phyloP scores from a whole-genome alignment of 805 yeast species.

The Nakazawaea holstii region DNA sequence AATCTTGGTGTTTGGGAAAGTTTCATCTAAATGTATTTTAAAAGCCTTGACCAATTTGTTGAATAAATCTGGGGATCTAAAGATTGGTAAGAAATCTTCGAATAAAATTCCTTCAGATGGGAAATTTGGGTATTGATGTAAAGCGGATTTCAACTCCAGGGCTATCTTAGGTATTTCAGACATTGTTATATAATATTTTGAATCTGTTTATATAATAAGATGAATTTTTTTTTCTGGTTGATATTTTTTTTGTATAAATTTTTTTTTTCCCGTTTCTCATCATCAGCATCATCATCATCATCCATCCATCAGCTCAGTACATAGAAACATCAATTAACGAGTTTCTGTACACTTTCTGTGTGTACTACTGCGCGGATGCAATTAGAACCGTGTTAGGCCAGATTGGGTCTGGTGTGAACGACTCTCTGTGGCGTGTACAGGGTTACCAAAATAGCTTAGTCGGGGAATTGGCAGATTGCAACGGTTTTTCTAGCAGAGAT shows the following conservation, averaged over 20 bases:
- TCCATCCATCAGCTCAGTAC: no score
- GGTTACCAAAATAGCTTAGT: no score
- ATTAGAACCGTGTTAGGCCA: no score
- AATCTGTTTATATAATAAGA: neutral
- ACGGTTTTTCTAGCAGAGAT: no score
- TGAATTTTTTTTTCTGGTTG: neutral
- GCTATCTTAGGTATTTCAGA: slow-evolving; percentile 28
- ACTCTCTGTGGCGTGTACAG: no score
- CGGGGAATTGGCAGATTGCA: no score
- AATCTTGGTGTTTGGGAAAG: slow-evolving; percentile 52
- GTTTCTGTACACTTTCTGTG: no score
- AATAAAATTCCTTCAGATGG: slow-evolving; percentile 90
- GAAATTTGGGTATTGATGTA: slow-evolving; percentile 86
- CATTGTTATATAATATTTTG: neutral
- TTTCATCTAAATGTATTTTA: slow-evolving; percentile 60
- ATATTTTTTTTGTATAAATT: no score
- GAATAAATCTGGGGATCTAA: slow-evolving; percentile 76
- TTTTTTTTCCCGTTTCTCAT: neutral
- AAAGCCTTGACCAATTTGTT: slow-evolving; percentile 78
- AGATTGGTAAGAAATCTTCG: slow-evolving; percentile 95
- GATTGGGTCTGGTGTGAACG: no score
- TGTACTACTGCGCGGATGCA: no score
- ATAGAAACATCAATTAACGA: no score
- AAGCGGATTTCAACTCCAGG: slow-evolving; percentile 44
- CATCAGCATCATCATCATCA: no score